phyloP scores from a whole-genome alignment of 345 rosid genomes.

The Alliaria petiolata region DNA sequence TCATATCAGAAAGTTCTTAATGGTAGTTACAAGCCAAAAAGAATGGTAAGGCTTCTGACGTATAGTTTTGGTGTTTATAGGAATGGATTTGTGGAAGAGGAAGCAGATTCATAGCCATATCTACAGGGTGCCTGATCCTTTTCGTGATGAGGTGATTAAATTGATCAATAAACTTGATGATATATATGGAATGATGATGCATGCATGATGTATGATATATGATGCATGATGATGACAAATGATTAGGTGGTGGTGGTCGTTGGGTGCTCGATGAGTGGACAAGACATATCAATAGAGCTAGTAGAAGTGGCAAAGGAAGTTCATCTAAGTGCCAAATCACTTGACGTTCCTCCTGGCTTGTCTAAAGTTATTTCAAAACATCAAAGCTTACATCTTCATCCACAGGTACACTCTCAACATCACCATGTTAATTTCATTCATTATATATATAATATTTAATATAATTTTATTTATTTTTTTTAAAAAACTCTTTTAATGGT shows the following conservation, averaged over 20 bases:
- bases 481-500: too few species aligned
- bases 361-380: constrained; percentile 57
- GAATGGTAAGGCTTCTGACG: not conserved
- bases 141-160: constrained; percentile 52
- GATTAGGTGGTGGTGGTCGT: constrained; percentile 69
- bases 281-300: constrained; percentile 84
- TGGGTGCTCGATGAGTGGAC: constrained; percentile 74
- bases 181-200: not conserved
- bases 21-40: not conserved
- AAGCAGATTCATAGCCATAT: constrained; percentile 81
- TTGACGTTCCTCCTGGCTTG: constrained; percentile 50
- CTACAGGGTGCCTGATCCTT: constrained; percentile 73
- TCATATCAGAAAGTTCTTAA: not conserved
- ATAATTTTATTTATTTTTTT: not conserved
- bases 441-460: not conserved
- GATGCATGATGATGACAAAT: not conserved
- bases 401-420: constrained; percentile 46
- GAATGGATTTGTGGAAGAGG: constrained; percentile 77
- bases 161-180: not conserved
- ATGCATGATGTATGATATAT: not conserved
- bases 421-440: too few species aligned
- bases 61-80: constrained; percentile 28
- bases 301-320: constrained; percentile 63
- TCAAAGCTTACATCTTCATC: constrained; percentile 48
- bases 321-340: constrained; percentile 61